A percentile compares a stretch with the other conserved stretches of the same genome.
phyloP scores from a whole-genome alignment of 2,329 filamentous ascomycete species.

The Diaporthe amygdali region DNA sequence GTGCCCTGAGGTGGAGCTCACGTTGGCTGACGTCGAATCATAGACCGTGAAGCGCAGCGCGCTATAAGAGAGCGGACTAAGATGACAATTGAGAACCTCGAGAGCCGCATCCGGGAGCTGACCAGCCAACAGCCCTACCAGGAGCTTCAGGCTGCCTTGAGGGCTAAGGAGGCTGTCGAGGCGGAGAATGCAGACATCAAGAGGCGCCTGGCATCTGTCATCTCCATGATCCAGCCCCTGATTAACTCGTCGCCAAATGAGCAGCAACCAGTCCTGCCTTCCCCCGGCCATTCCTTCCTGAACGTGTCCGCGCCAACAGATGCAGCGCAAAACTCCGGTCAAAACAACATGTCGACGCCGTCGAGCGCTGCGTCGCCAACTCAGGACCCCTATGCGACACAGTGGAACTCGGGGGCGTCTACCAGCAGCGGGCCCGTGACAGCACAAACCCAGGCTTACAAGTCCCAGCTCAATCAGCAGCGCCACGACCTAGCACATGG shows the following conservation, averaged over 20 bases:
- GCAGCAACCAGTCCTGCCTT: conserved; percentile 20
- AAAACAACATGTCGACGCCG: conserved; percentile 44
- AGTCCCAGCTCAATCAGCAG: conserved; percentile 49
- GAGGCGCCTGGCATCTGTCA: conserved; percentile 67
- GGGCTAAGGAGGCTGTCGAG: conserved; percentile 78
- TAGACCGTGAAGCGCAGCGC: conserved; percentile 84
- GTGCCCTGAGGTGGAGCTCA: conserved; percentile 10
- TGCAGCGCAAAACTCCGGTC: conserved; percentile 29
- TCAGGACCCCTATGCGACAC: conserved; percentile 32
- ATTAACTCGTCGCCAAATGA: conserved; percentile 40
- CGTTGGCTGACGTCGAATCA: conserved; percentile 20
- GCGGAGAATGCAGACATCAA: conserved; percentile 82
- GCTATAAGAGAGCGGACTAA: conserved; percentile 85
- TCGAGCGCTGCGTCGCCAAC: conserved; percentile 43
- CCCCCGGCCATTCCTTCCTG: conserved; percentile 34
- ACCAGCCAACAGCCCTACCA: conserved; percentile 82
- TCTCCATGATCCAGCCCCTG: conserved; percentile 68
- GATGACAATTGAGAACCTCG: conserved; percentile 77
- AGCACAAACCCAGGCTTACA: conserved; percentile 29
- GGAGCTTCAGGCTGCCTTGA: conserved; percentile 77
- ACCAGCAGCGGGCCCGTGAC: conserved; percentile 25
- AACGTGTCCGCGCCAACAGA: conserved; percentile 28
- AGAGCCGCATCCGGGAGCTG: conserved; percentile 75
- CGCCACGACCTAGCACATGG: conserved; percentile 57
- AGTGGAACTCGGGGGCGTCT: conserved; percentile 32